Percentiles rank a stretch among this genome's conserved stretches.
phyloP scores from a whole-genome alignment of 805 yeast genomes.

The Hanseniaspora meyeri region DNA sequence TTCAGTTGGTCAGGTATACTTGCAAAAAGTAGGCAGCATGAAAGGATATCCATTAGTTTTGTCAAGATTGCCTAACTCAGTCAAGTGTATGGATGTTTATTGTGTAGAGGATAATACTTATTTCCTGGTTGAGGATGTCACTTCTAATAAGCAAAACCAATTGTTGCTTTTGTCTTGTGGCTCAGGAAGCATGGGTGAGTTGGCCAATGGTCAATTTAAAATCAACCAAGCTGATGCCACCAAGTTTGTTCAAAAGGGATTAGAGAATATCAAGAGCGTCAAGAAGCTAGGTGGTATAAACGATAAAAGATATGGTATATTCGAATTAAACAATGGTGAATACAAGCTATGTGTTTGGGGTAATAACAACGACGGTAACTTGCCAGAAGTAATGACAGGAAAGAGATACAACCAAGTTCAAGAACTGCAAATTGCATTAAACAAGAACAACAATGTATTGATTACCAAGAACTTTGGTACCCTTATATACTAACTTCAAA shows the following conservation, averaged over 20 bases:
- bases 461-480: conserved; percentile 6
- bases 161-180: conserved; percentile 54
- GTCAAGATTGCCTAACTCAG: conserved; percentile 22
- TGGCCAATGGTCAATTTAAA: conserved; percentile 64
- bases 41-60: conserved; percentile 30
- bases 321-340: conserved; percentile 49
- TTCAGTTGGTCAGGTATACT: conserved; percentile 57
- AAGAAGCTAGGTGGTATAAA: conserved; percentile 39
- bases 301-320: conserved; percentile 34
- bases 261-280: conserved; percentile 27
- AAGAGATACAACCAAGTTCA: conserved; percentile 32
- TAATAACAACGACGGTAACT: conserved; percentile 37
- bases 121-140: conserved; percentile 30
- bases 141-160: conserved; percentile 16
- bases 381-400: conserved; percentile 36
- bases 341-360: conserved; percentile 60
- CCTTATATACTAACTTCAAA: neutral
- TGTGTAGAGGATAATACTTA: conserved; percentile 62
- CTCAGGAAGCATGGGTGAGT: conserved; percentile 71
- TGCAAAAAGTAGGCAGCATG: conserved; percentile 7
- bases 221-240: conserved; percentile 64
- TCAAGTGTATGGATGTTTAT: conserved; percentile 40
- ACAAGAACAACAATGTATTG: neutral
- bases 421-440: neutral
- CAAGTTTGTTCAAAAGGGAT: conserved; percentile 20